Evolutionary conservation across 2,329 filamentous ascomycete species (phyloP).

Genomic region (Ramularia endophylla): DNA sequence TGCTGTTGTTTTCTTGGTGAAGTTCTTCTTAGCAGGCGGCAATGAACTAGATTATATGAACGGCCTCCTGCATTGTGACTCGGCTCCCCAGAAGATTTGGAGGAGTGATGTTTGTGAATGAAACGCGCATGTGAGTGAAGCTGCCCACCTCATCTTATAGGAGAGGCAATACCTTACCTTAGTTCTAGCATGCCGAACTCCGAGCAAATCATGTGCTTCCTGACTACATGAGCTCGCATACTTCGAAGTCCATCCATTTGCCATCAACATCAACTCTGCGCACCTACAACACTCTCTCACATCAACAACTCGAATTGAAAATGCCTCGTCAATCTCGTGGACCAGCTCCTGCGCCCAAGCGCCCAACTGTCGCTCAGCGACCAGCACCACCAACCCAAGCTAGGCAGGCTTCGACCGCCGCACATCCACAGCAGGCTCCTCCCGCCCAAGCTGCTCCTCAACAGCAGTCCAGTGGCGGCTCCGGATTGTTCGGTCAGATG

Average conservation of each 20-base stretch:
- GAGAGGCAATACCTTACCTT: too few species aligned
- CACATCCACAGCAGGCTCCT: conserved; percentile 40
- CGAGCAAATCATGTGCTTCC: conserved; percentile 1
- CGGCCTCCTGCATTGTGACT: too few species aligned
- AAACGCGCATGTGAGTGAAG: too few species aligned
- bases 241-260: too few species aligned
- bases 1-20: too few species aligned
- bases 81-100: too few species aligned
- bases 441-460: conserved; percentile 35
- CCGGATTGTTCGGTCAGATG: conserved; percentile 93
- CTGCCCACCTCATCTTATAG: too few species aligned
- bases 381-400: conserved; percentile 61
- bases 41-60: too few species aligned
- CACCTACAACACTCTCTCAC: conserved; percentile 3
- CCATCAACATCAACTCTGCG: too few species aligned
- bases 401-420: conserved; percentile 47
- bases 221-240: too few species aligned
- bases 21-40: too few species aligned
- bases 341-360: conserved; percentile 39
- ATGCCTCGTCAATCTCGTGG: conserved; percentile 48
- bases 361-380: conserved; percentile 36
- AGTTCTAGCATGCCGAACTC: conserved; percentile 1
- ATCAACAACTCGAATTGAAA: conserved; percentile 13
- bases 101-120: too few species aligned
- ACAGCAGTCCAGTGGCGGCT: conserved; percentile 54